Percentiles rank a stretch among this genome's conserved stretches.
Conservation (phyloP, 768 basidiomycete species). For the Boletus pseudo-olivaceus region DNA sequence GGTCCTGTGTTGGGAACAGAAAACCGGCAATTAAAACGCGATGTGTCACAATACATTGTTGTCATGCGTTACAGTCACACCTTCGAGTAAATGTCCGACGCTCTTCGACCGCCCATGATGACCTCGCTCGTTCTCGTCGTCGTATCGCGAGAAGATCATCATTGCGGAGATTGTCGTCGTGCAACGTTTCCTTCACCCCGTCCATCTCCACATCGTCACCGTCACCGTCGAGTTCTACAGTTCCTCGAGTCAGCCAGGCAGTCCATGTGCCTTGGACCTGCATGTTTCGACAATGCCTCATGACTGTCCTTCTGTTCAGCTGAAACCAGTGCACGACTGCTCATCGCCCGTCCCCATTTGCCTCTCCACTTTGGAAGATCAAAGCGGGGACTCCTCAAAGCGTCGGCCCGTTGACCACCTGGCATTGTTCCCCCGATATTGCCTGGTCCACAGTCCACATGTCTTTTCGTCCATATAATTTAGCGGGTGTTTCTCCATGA, state of each 20-base stretch:
- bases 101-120: neutral
- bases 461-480: constrained; percentile 16
- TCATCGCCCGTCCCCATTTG: neutral
- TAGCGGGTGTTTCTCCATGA: neutral
- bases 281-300: constrained; percentile 11
- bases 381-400: constrained; percentile 13
- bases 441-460: constrained; percentile 23
- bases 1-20: neutral
- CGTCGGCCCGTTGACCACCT: neutral
- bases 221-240: constrained; percentile 5
- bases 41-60: neutral
- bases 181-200: constrained; percentile 6
- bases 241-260: neutral
- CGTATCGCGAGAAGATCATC: neutral
- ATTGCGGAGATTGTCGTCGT: constrained; percentile 18
- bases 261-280: constrained; percentile 3
- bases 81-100: neutral
- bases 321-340: constrained; percentile 12
- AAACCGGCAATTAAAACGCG: neutral
- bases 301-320: constrained; percentile 6
- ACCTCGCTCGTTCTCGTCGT: neutral
- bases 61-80: neutral
- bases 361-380: constrained; percentile 1
- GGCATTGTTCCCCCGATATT: constrained; percentile 17
- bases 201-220: neutral